Conservation (phyloP, 495 filamentous ascomycete species). For the Lasiosphaeria miniovina region DNA sequence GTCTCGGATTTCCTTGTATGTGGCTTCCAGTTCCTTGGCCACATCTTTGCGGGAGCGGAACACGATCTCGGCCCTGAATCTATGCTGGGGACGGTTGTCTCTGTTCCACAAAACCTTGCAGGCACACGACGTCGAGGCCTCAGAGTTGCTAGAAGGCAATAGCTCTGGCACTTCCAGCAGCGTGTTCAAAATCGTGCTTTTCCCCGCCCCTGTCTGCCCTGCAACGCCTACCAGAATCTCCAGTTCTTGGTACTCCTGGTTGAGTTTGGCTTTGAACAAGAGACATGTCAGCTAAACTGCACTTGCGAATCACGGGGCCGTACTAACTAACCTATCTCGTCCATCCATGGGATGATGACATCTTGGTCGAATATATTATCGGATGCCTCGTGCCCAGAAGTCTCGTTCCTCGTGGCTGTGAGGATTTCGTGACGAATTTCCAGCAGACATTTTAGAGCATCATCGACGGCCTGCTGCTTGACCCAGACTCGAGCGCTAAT, state of each 20-base stretch:
- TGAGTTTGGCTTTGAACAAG: too few relatives aligned
- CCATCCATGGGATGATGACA: too few relatives aligned
- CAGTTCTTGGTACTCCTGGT: neutral
- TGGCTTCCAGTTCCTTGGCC: slow-evolving; percentile 12
- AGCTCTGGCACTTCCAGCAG: slow-evolving; percentile 20
- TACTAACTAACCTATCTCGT: too few relatives aligned
- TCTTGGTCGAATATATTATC: too few relatives aligned
- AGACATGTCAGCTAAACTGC: too few relatives aligned
- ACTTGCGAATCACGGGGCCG: too few relatives aligned
- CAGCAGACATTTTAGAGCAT: too few relatives aligned
- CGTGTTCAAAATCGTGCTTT: slow-evolving; percentile 25
- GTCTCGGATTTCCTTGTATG: slow-evolving; percentile 10
- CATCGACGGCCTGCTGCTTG: too few relatives aligned
- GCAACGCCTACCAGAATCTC: slow-evolving; percentile 25
- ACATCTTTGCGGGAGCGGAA: slow-evolving; percentile 20
- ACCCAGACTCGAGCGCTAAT: too few relatives aligned
- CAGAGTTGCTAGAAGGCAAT: slow-evolving; percentile 22
- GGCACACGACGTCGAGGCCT: slow-evolving; percentile 22
- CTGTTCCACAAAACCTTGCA: slow-evolving; percentile 21
- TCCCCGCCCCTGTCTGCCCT: slow-evolving; percentile 27
- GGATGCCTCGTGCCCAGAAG: too few relatives aligned
- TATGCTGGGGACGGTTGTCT: slow-evolving; percentile 8
- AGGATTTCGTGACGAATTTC: too few relatives aligned
- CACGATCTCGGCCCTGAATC: slow-evolving; percentile 19
- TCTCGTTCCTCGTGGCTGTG: too few relatives aligned